These are phyloP conservation scores for Sisymbrium irio DNA, from an alignment of 345 rosid genomes.

Conservation along the genomic window DNA sequence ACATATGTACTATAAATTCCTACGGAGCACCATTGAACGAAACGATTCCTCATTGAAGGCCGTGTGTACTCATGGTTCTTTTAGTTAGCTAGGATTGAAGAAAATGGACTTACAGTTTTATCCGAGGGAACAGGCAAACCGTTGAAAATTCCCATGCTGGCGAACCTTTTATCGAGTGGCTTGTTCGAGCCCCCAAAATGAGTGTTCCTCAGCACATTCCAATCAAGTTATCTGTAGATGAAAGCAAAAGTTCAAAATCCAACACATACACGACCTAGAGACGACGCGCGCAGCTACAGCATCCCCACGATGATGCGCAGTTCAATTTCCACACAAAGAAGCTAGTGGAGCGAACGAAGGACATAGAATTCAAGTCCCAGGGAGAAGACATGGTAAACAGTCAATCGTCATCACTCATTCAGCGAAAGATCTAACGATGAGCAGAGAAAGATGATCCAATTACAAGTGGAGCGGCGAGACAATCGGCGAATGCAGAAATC, in stretches of 20 bases:
- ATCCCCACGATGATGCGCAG: not conserved
- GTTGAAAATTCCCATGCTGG: slow-evolving; percentile 76
- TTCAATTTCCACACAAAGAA: not conserved
- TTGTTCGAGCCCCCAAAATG: slow-evolving; percentile 18
- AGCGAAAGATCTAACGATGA: slow-evolving; percentile 25
- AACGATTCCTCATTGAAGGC: not conserved
- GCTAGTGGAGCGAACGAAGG: not conserved
- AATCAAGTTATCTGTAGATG: slow-evolving; percentile 19
- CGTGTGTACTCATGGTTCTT: not conserved
- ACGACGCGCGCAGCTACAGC: not conserved
- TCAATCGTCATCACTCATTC: slow-evolving; percentile 15
- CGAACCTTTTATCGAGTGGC: slow-evolving; percentile 28
- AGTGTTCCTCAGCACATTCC: slow-evolving; percentile 32
- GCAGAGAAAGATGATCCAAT: slow-evolving; percentile 14
- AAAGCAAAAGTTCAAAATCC: slow-evolving; percentile 10
- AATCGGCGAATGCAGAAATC: not conserved
- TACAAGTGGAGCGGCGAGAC: not conserved
- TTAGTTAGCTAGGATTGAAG: not conserved
- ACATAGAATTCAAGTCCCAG: slow-evolving; percentile 11
- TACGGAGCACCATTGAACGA: not conserved
- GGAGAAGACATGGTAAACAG: slow-evolving; percentile 11
- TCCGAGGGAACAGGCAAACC: slow-evolving; percentile 89
- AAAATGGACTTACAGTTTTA: slow-evolving; percentile 58
- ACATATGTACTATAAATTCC: not conserved
- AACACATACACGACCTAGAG: slow-evolving; percentile 9